Percentiles rank a stretch among this genome's conserved stretches.
phyloP scores from a whole-genome alignment of 306 rosid genomes.

The Arachis stenosperma region DNA sequence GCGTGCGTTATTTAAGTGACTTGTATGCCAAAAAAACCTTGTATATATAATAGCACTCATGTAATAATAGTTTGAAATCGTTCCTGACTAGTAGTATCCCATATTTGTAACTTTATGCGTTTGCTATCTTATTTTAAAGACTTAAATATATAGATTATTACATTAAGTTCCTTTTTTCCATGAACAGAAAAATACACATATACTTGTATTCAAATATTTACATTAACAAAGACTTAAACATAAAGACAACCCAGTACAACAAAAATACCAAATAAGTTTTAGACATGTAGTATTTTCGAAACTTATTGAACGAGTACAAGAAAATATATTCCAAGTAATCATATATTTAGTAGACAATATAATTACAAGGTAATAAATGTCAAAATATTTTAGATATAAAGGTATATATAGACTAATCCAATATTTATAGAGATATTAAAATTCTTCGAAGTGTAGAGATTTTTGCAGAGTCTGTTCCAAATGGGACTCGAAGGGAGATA shows the following conservation, averaged over 20 bases:
- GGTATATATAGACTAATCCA: conserved; percentile 61
- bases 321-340: neutral
- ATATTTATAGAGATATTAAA: conserved; percentile 9
- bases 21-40: too few relatives aligned
- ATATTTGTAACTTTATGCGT: conserved; percentile 65
- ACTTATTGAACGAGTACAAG: conserved; percentile 26
- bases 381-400: conserved; percentile 8
- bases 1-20: too few relatives aligned
- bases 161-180: conserved; percentile 15
- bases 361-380: conserved; percentile 7
- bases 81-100: conserved; percentile 93
- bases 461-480: too few relatives aligned
- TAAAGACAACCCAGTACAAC: neutral
- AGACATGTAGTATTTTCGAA: conserved; percentile 16
- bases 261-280: conserved; percentile 11
- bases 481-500: too few relatives aligned
- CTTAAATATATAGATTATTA: conserved; percentile 36
- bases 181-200: conserved; percentile 1
- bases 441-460: too few relatives aligned
- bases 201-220: conserved; percentile 27
- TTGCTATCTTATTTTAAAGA: conserved; percentile 80
- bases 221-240: conserved; percentile 17
- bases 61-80: conserved; percentile 85
- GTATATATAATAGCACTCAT: conserved; percentile 27
- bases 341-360: neutral